Evolutionary conservation across 139 green algal genomes (phyloP).

Genomic region (Trebouxia sp.): DNA sequence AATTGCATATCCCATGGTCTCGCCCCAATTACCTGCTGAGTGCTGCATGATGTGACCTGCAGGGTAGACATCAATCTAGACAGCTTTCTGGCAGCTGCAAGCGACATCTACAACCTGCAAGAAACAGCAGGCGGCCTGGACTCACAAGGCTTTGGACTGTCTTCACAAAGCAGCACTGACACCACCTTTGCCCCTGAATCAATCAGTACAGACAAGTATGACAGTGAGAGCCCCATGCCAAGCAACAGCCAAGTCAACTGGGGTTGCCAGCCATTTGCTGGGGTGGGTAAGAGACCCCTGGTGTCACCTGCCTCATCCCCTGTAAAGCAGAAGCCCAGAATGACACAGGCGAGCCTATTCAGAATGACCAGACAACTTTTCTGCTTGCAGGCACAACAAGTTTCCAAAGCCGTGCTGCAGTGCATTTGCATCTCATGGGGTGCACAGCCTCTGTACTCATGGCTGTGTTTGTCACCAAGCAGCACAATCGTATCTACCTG

Average conservation of each 20-base stretch:
- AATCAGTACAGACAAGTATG: not conserved
- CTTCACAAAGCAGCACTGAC: not conserved
- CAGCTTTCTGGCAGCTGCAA: constrained; percentile 1
- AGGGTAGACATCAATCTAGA: constrained; percentile 18
- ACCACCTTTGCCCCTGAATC: not conserved
- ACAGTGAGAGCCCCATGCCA: not conserved
- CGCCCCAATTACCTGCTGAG: not conserved
- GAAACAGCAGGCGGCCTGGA: not conserved
- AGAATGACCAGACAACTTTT: not conserved
- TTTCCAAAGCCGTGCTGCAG: no score
- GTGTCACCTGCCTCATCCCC: constrained; percentile 14
- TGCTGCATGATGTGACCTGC: not conserved
- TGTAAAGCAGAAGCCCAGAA: constrained; percentile 12
- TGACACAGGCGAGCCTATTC: not conserved
- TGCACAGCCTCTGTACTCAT: no score
- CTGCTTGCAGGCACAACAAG: not conserved
- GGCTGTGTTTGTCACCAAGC: no score
- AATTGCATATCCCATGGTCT: not conserved
- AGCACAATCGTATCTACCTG: no score
- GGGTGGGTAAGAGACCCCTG: constrained; percentile 6
- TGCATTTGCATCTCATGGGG: no score
- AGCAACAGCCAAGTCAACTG: constrained; percentile 1
- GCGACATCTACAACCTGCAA: constrained; percentile 27
- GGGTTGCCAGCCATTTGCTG: constrained; percentile 23
- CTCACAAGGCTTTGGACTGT: constrained; percentile 26